Evolutionary conservation across 2,329 filamentous ascomycete species (phyloP).

Genomic region (Colletotrichum ledebouriae): DNA sequence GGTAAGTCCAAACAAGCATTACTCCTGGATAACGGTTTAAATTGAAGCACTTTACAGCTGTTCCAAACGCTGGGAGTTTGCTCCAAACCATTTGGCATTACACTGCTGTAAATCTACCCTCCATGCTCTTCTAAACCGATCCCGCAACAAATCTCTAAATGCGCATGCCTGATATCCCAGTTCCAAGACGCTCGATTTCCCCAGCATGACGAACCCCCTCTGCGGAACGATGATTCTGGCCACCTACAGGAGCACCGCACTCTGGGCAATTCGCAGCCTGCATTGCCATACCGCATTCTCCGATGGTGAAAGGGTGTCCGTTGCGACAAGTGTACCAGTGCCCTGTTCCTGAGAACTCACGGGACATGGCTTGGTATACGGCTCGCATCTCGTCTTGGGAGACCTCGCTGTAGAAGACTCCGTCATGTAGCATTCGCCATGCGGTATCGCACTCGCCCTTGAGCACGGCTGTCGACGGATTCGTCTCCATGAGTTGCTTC

Average conservation of each 20-base stretch:
- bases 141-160: not conserved
- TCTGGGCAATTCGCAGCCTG: slow-evolving; percentile 71
- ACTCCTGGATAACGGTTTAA: too few species aligned
- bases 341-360: slow-evolving; percentile 64
- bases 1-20: too few species aligned
- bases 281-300: slow-evolving; percentile 77
- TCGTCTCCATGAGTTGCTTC: slow-evolving; percentile 39
- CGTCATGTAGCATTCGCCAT: slow-evolving; percentile 59
- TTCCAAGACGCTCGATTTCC: slow-evolving; percentile 59
- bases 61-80: too few species aligned
- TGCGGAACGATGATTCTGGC: slow-evolving; percentile 62
- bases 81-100: too few species aligned
- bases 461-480: slow-evolving; percentile 52
- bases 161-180: not conserved
- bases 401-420: slow-evolving; percentile 62
- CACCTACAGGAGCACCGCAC: slow-evolving; percentile 70
- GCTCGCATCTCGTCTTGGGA: slow-evolving; percentile 64
- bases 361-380: slow-evolving; percentile 65
- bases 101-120: too few species aligned
- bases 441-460: slow-evolving; percentile 60
- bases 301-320: slow-evolving; percentile 73
- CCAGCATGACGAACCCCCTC: slow-evolving; percentile 64
- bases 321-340: slow-evolving; percentile 74
- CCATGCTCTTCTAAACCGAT: not conserved
- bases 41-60: too few species aligned